Evolutionary conservation across 140 eudicot genomes (phyloP).

Genomic region (Flaveria floridana): DNA sequence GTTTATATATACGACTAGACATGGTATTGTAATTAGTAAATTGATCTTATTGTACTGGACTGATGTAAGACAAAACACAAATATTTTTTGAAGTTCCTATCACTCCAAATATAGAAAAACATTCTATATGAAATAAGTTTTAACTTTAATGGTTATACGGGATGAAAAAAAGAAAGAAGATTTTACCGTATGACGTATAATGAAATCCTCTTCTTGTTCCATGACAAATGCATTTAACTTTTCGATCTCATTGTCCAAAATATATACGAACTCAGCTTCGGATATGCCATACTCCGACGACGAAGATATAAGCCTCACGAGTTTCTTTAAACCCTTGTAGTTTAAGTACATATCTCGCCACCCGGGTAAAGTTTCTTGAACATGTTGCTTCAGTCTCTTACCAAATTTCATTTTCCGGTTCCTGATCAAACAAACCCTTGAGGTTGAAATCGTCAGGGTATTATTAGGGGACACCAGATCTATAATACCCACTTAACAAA

Average conservation of each 20-base stretch:
- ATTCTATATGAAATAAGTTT: background rate
- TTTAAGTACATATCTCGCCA: slow-evolving; percentile 77
- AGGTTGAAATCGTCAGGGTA: slow-evolving; percentile 5
- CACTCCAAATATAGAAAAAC: background rate
- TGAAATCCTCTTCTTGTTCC: slow-evolving; percentile 88
- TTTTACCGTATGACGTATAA: slow-evolving; percentile 67
- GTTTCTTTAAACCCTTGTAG: slow-evolving; percentile 73
- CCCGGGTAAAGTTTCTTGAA: slow-evolving; percentile 71
- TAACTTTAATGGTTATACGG: background rate
- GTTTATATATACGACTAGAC: background rate
- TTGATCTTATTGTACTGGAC: background rate
- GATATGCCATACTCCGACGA: slow-evolving; percentile 45
- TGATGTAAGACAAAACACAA: slow-evolving; percentile 1
- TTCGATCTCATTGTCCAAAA: slow-evolving; percentile 71
- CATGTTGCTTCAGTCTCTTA: slow-evolving; percentile 71
- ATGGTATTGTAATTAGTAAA: background rate
- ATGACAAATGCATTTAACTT: slow-evolving; percentile 70
- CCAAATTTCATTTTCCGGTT: slow-evolving; percentile 65
- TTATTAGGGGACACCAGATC: slow-evolving; percentile 16
- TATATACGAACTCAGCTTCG: slow-evolving; percentile 60
- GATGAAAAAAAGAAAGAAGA: background rate
- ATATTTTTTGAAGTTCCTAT: background rate
- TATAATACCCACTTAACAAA: slow-evolving; percentile 31
- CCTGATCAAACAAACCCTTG: background rate
- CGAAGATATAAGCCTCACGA: slow-evolving; percentile 53